Conservation (phyloP, 345 rosid genomes). For the Dipteronia dyeriana region DNA sequence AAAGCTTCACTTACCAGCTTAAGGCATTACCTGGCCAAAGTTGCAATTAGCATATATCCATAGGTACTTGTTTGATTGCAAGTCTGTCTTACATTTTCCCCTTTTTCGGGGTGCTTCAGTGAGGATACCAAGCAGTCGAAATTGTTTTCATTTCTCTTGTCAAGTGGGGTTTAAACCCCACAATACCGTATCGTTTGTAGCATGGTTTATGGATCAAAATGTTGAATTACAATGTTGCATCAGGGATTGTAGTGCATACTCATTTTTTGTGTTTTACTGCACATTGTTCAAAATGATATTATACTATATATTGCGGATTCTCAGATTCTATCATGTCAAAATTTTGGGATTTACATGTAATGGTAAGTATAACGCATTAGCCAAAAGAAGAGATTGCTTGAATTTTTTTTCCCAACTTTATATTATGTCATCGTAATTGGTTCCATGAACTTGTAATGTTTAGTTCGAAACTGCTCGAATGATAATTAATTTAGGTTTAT, state of each 20-base stretch:
- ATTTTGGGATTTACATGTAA: slow-evolving; percentile 5
- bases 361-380: neutral
- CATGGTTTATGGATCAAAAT: neutral
- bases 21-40: slow-evolving; percentile 20
- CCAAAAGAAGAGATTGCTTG: neutral
- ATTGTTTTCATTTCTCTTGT: neutral
- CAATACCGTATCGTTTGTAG: slow-evolving; percentile 9
- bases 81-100: neutral
- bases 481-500: no score
- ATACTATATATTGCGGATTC: neutral
- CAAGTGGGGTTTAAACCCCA: slow-evolving; percentile 9
- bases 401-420: neutral
- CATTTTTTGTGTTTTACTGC: neutral
- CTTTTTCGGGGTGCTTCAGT: neutral
- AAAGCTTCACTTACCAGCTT: slow-evolving; percentile 85
- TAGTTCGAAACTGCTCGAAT: neutral
- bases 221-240: slow-evolving; percentile 5
- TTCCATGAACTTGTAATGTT: neutral
- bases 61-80: neutral
- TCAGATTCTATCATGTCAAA: neutral
- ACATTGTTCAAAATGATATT: neutral
- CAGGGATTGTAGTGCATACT: neutral
- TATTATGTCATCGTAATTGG: neutral
- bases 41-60: neutral
- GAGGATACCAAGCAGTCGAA: neutral